A percentile compares a stretch with the other conserved stretches of the same genome.
Conservation (phyloP, 169 alveolate species). For the Plasmodium yoelii region DNA sequence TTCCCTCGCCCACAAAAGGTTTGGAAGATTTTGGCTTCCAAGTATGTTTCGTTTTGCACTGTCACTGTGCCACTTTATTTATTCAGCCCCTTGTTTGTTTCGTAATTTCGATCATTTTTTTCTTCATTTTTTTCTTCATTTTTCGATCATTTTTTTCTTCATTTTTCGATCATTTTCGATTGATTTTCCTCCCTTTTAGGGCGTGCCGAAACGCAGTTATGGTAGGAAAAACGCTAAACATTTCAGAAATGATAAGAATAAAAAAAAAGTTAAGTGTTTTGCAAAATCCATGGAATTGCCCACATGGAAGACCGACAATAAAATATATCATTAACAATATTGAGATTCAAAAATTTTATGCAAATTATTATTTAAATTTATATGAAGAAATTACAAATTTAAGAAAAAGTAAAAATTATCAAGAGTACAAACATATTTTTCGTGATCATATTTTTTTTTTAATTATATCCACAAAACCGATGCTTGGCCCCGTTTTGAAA, state of each 20-base stretch:
- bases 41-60: constrained; percentile 11
- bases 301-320: constrained; percentile 99
- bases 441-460: constrained; percentile 65
- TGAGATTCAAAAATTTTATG: constrained; percentile 44
- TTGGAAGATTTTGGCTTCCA: constrained; percentile 77
- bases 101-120: too few species aligned
- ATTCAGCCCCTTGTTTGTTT: too few species aligned
- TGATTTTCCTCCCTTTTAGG: constrained; percentile 77
- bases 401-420: constrained; percentile 31
- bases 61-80: too few species aligned
- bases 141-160: too few species aligned
- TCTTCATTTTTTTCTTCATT: constrained; percentile 64
- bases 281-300: constrained; percentile 99
- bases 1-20: constrained; percentile 77
- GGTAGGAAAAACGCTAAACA: constrained; percentile 95
- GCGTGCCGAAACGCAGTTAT: constrained; percentile 98
- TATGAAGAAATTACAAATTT: constrained; percentile 67
- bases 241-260: constrained; percentile 90
- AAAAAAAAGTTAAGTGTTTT: constrained; percentile 90
- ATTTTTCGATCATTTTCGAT: too few species aligned
- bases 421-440: constrained; percentile 43
- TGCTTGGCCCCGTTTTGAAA: constrained; percentile 53
- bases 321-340: constrained; percentile 77
- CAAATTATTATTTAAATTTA: constrained; percentile 54
- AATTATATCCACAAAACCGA: constrained; percentile 63